Evolutionary conservation across 2,329 filamentous ascomycete genomes (phyloP).

Genomic region (Aspergillus clavatus): DNA sequence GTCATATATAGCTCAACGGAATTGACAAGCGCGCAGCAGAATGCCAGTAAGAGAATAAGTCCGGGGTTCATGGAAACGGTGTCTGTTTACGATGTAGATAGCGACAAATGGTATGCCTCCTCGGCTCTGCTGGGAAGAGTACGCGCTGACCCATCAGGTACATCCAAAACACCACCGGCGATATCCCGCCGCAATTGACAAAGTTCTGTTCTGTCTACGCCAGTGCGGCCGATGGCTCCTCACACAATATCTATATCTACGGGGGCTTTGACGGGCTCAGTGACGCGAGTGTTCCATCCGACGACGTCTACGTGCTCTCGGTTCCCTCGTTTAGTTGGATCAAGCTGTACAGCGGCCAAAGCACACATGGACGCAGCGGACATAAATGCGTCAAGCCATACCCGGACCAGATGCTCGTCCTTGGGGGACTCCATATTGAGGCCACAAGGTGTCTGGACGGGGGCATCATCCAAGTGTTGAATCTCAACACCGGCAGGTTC

Average conservation of each 20-base stretch:
- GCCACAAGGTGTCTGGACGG: constrained; percentile 44
- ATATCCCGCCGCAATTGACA: constrained; percentile 31
- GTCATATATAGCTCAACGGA: constrained; percentile 8
- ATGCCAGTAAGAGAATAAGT: constrained; percentile 19
- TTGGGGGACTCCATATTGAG: constrained; percentile 28
- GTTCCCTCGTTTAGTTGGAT: constrained; percentile 46
- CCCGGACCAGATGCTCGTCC: constrained; percentile 46
- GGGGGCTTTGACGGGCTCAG: constrained; percentile 41
- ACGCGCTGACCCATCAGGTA: constrained; percentile 28
- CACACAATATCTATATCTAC: constrained; percentile 49
- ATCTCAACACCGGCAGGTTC: constrained; percentile 32
- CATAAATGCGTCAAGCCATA: constrained; percentile 37
- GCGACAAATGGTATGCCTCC: constrained; percentile 20
- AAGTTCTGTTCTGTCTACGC: constrained; percentile 42
- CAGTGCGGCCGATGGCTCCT: constrained; percentile 34
- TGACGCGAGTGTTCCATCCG: constrained; percentile 27
- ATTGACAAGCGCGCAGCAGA: constrained; percentile 5
- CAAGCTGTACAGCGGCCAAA: constrained; percentile 28
- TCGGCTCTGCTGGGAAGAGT: neutral
- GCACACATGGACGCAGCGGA: constrained; percentile 17
- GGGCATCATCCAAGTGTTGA: constrained; percentile 50
- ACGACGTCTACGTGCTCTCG: constrained; percentile 45
- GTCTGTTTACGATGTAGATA: constrained; percentile 35
- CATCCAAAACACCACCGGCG: constrained; percentile 39
- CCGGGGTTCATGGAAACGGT: constrained; percentile 36